Evolutionary conservation across 2,329 filamentous ascomycete genomes (phyloP), one percentile per base, ranked within the genome.

Genomic region (Colletotrichum sp.): DNA sequence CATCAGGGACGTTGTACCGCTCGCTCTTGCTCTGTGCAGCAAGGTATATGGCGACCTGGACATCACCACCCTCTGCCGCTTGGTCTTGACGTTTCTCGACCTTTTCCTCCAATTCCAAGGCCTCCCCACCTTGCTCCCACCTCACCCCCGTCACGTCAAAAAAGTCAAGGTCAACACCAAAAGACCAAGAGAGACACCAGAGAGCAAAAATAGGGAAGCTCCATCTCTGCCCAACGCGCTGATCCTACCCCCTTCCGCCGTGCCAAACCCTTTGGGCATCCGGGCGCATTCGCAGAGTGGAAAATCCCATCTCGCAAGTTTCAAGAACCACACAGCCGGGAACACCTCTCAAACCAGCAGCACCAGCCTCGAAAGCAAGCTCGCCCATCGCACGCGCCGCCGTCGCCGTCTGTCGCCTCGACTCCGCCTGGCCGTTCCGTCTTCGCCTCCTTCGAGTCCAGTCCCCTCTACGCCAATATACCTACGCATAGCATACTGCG

Each of bases 221-320:
- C 78, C 79, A 78, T 83, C 80, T 81, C 82, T 83, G 82, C 83
- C 83, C 83, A 84, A 84, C 83, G 64, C 80, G 83, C 82, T 82
- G 83, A 84, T 84, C 81, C 80, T 77, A 79, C 78, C 66, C 71
- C 55, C 80, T 48, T 57, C 66, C 36, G 39, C 28, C 65, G 57
- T 59, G 77, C 79, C 77, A 39, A 34, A 75, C 71, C 57, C 70
- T 73, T 71, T 76, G 70, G 73, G 70, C 73, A 75, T 75, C 73
- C 73, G 73, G 69, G 69, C 73, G 69, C 72, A 60, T 74, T 65
- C 67, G 57, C 72, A 52, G 52, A 74, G 68, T 71, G 68, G 36
- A 24, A 74, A 71, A 71, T 61, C 72, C 72, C 72, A 67, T 77
- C 65, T 76, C 68, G 52, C 52, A 69, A 75, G 60, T 64, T 77